Evolutionary conservation across 108 stramenopile species (phyloP), one percentile per base, ranked within the genome.

Genomic region (Pseudonitzschia multiseries): DNA sequence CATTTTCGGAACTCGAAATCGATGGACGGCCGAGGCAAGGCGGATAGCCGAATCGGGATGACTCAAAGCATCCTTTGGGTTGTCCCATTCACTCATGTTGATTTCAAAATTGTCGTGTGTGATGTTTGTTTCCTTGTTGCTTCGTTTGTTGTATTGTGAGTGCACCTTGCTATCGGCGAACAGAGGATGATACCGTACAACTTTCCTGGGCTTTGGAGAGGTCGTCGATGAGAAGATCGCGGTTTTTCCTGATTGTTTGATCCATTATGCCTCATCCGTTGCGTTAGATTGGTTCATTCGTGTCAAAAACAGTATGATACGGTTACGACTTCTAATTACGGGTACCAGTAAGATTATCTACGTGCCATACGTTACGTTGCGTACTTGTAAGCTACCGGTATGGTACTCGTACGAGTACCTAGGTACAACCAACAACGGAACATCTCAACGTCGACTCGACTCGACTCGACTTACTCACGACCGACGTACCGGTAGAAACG

Each of bases 21-120:
- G 89, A 81, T 94, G 89, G 42, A 94, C 86, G 13, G 86, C 87
- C 41, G 88, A 89, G 14, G 91, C 86, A 71, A 94, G 57, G 28
- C 93, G 90, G 42, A 94, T 89, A 71, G 82, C 78, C 17, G 88
- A 84, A 57, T 92, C 89, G 42, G 93, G 93, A 56, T 94, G 93
- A 31, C 74, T 73, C 57, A 77, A 31, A 44, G 82, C 75, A n/a
- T 64, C 57, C 27, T 72, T 70, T 4, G 64, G 70, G 15, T 12
- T 51, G 2, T 80, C 74, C 57, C 68, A 71, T 27, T 79, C 42
- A 41, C 41, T 70, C 36, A 50, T 72, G 65, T 57, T 79, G 57
- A 10, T 72, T 70, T 20, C 46, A 36, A 36, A 36, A 33, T 59
- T 18, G 27, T 56, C 17, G 8, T 20, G 36, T 40, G 32, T 65